phyloP scores from a whole-genome alignment of 768 basidiomycete genomes.

The Paxillus rubicundulus region DNA sequence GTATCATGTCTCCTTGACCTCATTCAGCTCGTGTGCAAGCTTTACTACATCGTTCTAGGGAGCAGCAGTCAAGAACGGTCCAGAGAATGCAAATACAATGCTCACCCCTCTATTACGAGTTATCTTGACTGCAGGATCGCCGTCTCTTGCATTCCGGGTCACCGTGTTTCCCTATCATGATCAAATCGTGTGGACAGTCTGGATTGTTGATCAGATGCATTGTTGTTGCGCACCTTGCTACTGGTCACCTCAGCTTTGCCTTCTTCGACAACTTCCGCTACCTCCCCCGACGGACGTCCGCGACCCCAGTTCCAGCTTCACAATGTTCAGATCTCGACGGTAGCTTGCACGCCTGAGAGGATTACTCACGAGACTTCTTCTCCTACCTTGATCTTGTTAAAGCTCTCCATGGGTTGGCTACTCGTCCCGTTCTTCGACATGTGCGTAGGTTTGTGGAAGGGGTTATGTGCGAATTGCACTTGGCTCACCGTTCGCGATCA shows the following conservation, averaged over 20 bases:
- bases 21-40: slow-evolving; percentile 48
- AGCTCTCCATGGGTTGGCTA: slow-evolving; percentile 6
- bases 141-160: slow-evolving; percentile 41
- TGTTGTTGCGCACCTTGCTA: slow-evolving; percentile 35
- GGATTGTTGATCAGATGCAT: neutral
- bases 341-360: neutral
- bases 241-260: slow-evolving; percentile 44
- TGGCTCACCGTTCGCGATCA: neutral
- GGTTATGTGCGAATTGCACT: no score
- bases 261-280: slow-evolving; percentile 41
- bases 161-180: slow-evolving; percentile 46
- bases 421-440: neutral
- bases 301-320: slow-evolving; percentile 39
- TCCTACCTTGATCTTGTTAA: slow-evolving; percentile 31
- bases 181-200: neutral
- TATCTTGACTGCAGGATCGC: slow-evolving; percentile 51
- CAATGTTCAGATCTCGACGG: neutral
- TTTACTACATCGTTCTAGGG: slow-evolving; percentile 50
- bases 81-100: slow-evolving; percentile 3
- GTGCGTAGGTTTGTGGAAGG: neutral
- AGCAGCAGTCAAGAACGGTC: neutral
- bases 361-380: slow-evolving; percentile 35
- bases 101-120: slow-evolving; percentile 39
- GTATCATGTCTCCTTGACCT: slow-evolving; percentile 33
- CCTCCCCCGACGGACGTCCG: slow-evolving; percentile 32